Evolutionary conservation across 2,329 filamentous ascomycete species (phyloP).

Genomic region (Aspergillus sp.): DNA sequence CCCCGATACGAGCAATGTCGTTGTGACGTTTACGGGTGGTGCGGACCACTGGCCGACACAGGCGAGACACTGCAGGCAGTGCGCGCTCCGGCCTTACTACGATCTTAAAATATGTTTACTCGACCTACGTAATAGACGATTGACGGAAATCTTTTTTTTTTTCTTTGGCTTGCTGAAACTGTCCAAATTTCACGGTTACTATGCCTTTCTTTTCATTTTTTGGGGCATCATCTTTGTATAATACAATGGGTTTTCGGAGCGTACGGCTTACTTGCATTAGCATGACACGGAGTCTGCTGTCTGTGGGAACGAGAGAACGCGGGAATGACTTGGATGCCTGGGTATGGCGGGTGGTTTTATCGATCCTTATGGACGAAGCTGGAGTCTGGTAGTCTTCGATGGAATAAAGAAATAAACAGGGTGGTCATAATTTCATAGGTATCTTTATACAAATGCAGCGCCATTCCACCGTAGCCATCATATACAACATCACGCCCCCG

Average conservation of each 20-base stretch:
- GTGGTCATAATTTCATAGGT: too few relatives aligned
- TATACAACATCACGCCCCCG: background rate
- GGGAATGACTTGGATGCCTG: constrained; percentile 4
- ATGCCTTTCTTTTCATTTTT: background rate
- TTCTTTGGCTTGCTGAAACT: background rate
- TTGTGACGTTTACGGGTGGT: constrained; percentile 32
- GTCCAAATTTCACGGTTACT: background rate
- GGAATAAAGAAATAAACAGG: too few relatives aligned
- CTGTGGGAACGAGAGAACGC: constrained; percentile 8
- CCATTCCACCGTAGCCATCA: background rate
- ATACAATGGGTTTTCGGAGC: constrained; percentile 6
- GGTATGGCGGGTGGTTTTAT: background rate
- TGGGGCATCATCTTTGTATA: background rate
- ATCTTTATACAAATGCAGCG: too few relatives aligned
- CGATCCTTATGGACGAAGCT: too few relatives aligned
- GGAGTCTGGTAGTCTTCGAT: too few relatives aligned
- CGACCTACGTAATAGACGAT: constrained; percentile 10
- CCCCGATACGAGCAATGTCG: constrained; percentile 31
- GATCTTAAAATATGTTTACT: background rate
- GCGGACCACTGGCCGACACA: constrained; percentile 26
- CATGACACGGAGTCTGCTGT: constrained; percentile 5
- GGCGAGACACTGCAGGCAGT: constrained; percentile 29
- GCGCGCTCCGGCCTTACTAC: constrained; percentile 8
- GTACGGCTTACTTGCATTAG: constrained; percentile 1
- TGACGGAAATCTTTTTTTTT: constrained; percentile 1